phyloP scores from a whole-genome alignment of 2,329 filamentous ascomycete genomes.

The Apiospora arundinis region DNA sequence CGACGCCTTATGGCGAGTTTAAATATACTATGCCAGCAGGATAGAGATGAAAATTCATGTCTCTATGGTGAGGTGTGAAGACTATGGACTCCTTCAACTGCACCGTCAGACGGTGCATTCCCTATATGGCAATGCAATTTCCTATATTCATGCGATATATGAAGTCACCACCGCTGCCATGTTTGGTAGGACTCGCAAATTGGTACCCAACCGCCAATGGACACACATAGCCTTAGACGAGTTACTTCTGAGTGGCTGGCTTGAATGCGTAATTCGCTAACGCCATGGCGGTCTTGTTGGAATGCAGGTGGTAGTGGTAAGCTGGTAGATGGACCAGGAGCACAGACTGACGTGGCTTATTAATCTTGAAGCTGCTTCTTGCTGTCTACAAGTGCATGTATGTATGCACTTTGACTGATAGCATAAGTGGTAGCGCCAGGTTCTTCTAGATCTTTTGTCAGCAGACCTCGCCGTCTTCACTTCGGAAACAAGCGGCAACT shows the following conservation, averaged over 20 bases:
- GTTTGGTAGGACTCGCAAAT: background rate
- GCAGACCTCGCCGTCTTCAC: no score
- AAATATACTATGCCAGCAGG: background rate
- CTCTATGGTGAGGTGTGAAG: background rate
- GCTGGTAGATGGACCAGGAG: background rate
- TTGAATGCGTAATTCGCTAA: background rate
- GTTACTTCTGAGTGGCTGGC: background rate
- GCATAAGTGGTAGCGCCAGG: background rate
- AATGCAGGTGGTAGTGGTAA: no score
- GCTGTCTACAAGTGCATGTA: no score
- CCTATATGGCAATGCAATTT: background rate
- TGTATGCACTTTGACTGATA: background rate
- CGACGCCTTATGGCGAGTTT: background rate
- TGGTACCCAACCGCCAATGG: background rate
- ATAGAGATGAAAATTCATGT: background rate
- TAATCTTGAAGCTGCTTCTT: background rate
- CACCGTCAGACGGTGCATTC: background rate
- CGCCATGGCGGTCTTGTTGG: background rate
- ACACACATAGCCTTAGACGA: background rate
- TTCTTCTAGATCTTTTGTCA: background rate
- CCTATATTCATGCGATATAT: background rate
- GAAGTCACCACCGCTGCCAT: background rate
- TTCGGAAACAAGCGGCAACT: no score
- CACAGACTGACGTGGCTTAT: background rate
- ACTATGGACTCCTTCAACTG: no score